These are phyloP conservation scores for Talaromyces piceae DNA, from an alignment of 2,329 filamentous ascomycete genomes.

Conservation along the genomic window DNA sequence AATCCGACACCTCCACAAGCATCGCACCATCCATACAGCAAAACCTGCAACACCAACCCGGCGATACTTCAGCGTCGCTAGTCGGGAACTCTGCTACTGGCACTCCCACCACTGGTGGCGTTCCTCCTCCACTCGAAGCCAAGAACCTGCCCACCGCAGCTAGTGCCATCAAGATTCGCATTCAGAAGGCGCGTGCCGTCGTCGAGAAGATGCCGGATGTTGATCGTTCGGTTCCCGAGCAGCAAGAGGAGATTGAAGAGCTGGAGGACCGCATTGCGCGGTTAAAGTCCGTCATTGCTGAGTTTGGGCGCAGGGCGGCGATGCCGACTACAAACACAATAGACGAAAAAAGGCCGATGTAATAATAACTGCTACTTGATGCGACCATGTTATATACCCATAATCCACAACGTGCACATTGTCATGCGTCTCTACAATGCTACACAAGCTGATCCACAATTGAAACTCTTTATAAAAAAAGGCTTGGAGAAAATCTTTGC, in stretches of 20 bases:
- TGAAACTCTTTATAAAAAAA: not conserved
- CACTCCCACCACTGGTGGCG: conserved; percentile 20
- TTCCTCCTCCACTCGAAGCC: conserved; percentile 46
- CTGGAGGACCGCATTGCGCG: conserved; percentile 33
- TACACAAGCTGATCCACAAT: not conserved
- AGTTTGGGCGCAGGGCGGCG: conserved; percentile 32
- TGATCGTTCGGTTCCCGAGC: conserved; percentile 36
- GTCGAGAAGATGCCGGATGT: conserved; percentile 38
- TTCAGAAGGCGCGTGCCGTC: conserved; percentile 63
- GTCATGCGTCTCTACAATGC: not conserved
- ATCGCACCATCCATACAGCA: not conserved
- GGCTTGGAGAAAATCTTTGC: no score
- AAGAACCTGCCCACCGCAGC: conserved; percentile 77
- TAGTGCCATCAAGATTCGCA: conserved; percentile 71
- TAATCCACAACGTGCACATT: no score
- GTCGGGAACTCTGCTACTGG: conserved; percentile 18
- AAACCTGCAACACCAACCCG: conserved; percentile 15
- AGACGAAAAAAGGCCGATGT: conserved; percentile 2
- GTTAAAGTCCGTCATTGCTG: conserved; percentile 33
- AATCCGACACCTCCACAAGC: no score
- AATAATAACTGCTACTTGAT: conserved; percentile 19
- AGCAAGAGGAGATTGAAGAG: conserved; percentile 37
- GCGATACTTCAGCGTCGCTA: conserved; percentile 20
- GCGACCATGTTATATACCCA: not conserved
- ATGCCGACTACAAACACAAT: not conserved